Conservation (phyloP, 371 early-diverging fungal species). For the Syncephalastrum monosporum region DNA sequence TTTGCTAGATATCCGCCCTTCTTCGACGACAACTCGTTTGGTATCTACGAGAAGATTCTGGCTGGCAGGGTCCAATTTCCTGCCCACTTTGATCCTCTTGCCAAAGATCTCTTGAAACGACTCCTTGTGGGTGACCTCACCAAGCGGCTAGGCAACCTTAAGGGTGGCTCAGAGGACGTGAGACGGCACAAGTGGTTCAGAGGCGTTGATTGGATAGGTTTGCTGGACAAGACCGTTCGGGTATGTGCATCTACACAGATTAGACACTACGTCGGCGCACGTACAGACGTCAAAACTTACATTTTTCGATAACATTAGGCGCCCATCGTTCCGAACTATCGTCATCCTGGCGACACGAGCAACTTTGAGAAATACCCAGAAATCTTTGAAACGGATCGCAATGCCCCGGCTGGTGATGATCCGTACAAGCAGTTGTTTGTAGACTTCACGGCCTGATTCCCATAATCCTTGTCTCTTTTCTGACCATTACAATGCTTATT, state of each 20-base stretch:
- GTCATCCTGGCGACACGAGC: constrained; percentile 90
- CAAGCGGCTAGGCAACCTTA: constrained; percentile 90
- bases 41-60: constrained; percentile 94
- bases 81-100: constrained; percentile 83
- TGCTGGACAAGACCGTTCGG: constrained; percentile 67
- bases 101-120: constrained; percentile 91
- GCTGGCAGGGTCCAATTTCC: constrained; percentile 89
- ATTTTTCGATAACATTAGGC: constrained; percentile 37
- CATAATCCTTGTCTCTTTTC: constrained; percentile 1
- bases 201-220: constrained; percentile 80
- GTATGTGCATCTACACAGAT: constrained; percentile 21
- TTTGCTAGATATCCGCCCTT: constrained; percentile 86
- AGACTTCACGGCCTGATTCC: constrained; percentile 26
- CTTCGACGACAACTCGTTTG: constrained; percentile 91
- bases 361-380: constrained; percentile 97
- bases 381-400: constrained; percentile 52
- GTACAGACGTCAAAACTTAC: neutral
- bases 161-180: constrained; percentile 72
- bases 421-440: constrained; percentile 45
- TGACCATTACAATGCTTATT: no score
- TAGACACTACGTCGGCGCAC: neutral
- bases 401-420: constrained; percentile 30
- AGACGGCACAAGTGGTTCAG: constrained; percentile 90
- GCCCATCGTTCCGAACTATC: constrained; percentile 88
- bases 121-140: constrained; percentile 89